A percentile compares a stretch with the other conserved stretches of the same genome.
These are phyloP conservation scores for Amaranthus cruentus DNA, from an alignment of 148 eudicot species.

Conservation along the genomic window DNA sequence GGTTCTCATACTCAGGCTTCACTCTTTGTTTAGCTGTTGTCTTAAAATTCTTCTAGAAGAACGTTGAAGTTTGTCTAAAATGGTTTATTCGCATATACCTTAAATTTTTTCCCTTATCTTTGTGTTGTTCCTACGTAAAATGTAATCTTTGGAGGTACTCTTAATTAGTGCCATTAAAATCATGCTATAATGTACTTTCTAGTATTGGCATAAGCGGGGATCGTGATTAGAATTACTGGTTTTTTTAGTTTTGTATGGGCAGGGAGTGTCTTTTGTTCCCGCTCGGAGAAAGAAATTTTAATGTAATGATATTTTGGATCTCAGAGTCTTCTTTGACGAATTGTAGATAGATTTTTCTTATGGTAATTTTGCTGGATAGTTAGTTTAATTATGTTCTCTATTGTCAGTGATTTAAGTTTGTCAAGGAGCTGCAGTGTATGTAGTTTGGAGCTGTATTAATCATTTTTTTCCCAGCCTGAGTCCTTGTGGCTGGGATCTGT, in stretches of 20 bases:
- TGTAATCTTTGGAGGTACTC: constrained; percentile 22
- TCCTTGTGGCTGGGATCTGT: no score
- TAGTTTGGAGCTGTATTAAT: no score
- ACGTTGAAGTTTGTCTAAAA: constrained; percentile 23
- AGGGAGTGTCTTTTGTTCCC: constrained; percentile 1
- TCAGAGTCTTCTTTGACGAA: background rate
- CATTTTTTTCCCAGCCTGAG: no score
- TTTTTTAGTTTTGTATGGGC: background rate
- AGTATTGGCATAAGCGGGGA: constrained; percentile 1
- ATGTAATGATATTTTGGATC: constrained; percentile 16
- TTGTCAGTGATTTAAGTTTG: background rate
- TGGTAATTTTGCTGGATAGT: background rate
- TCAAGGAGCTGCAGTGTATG: no score
- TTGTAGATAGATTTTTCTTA: background rate
- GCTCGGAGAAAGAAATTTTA: constrained; percentile 7
- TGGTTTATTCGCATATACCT: constrained; percentile 27
- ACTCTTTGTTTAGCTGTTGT: constrained; percentile 21
- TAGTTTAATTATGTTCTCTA: background rate
- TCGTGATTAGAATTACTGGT: background rate
- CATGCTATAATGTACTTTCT: constrained; percentile 16
- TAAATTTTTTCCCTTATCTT: constrained; percentile 18
- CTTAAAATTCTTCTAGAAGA: constrained; percentile 27
- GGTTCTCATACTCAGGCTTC: constrained; percentile 7
- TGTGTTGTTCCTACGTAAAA: constrained; percentile 8
- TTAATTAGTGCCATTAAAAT: constrained; percentile 11